Base-by-base conservation (phyloP, 1,139 yeast genomes). In the Blastobotrys buckinghamii region DNA sequence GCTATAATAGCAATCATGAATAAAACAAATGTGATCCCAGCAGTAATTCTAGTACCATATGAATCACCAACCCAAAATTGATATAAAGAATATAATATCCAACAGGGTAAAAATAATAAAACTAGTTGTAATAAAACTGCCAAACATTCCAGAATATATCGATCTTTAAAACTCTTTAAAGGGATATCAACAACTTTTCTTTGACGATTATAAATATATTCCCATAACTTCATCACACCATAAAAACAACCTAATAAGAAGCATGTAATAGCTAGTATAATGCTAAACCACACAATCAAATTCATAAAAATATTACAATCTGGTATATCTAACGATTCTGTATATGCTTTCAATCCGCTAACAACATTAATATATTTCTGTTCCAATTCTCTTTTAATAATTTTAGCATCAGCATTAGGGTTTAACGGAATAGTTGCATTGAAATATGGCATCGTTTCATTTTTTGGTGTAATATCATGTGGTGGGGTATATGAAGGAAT, bases 31-130 rank as follows among this genome's bases (percentile, higher is more conserved):
- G 64, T 58, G 13, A 64, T 38, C 5, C 63, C 68, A 0, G 69
- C 69, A 15, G 66, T 50, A 19, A 66, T 39, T 7, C 47, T 44
- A 2, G 62, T 53, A 8, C 62, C 69, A 68, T 68, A 65, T 1
- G 69, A 61, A 35, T 65, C 69, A 24, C 59, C 59, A 6, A 61
- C 49, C 40, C 56, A 56, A 56, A 66, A 64, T 52, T 66, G 68
- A 50, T 61, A 65, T 6, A 64, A 52, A 32, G 67, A 54, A 37
- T 61, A 61, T 33, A 65, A 49, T 2, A 60, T 65, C 63, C 69
- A 63, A 6, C 64, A 55, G 7, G 70, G 68, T 45, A 64, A 66
- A 30, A 66, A 53, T 10, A 66, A 49, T 17, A 63, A 45, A 6
- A 63, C 56, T 1, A 62, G 48, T 24, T 69, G 53, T 19, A 66